A percentile compares a stretch with the other conserved stretches of the same genome.
phyloP scores from a whole-genome alignment of 495 filamentous ascomycete species.

The Annulohypoxylon moriforme region DNA sequence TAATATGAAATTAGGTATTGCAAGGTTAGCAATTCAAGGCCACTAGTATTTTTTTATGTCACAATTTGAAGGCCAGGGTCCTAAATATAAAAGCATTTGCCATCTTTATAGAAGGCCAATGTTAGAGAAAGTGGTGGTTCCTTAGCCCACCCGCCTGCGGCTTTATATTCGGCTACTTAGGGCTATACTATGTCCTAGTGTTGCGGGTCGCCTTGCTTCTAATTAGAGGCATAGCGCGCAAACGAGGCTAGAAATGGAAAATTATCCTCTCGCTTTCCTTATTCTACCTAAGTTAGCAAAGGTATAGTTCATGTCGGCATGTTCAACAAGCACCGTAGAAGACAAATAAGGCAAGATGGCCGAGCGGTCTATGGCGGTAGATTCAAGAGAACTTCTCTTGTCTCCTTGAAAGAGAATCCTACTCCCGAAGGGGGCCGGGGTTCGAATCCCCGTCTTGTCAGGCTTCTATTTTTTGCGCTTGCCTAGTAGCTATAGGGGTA shows the following conservation, averaged over 20 bases:
- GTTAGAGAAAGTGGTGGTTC: not conserved
- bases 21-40: no score
- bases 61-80: not conserved
- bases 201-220: not conserved
- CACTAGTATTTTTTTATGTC: not conserved
- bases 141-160: not conserved
- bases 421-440: slow-evolving; percentile 34
- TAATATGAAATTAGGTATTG: no score
- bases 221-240: not conserved
- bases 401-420: slow-evolving; percentile 28
- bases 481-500: not conserved
- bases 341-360: slow-evolving; percentile 28
- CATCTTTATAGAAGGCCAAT: no score
- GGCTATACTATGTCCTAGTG: not conserved
- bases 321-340: not conserved
- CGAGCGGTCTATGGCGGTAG: slow-evolving; percentile 43
- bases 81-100: no score
- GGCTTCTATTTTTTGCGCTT: slow-evolving; percentile 2
- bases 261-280: not conserved
- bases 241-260: not conserved
- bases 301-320: not conserved
- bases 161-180: not conserved
- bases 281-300: not conserved
- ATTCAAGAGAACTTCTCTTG: slow-evolving; percentile 33
- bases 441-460: slow-evolving; percentile 40